Evolutionary conservation across 768 basidiomycete species (phyloP).

Genomic region (Auricularia auricula-judae): DNA sequence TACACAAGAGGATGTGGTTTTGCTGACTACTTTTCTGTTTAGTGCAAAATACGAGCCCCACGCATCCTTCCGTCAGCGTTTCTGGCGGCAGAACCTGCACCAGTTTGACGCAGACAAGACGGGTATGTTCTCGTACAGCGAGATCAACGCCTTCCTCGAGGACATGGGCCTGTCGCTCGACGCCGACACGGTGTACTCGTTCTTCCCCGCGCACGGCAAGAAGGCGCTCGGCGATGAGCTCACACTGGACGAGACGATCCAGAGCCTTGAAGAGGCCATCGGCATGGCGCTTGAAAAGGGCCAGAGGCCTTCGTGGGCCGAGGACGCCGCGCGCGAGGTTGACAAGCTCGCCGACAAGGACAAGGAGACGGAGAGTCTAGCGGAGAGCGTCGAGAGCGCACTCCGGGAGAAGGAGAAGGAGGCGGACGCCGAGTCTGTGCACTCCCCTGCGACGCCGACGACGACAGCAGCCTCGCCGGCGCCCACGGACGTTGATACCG

Average conservation of each 20-base stretch:
- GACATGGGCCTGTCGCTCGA: conserved; percentile 35
- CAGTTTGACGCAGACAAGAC: conserved; percentile 34
- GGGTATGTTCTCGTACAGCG: conserved; percentile 26
- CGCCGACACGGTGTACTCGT: conserved; percentile 26
- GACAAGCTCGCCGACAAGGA: not conserved
- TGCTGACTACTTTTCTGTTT: not conserved
- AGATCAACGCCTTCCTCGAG: conserved; percentile 35
- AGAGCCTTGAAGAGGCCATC: conserved; percentile 26
- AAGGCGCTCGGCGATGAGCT: conserved; percentile 25
- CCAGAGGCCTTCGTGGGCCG: not conserved
- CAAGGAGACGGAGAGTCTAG: not conserved
- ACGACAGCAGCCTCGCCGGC: not conserved
- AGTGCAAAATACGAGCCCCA: conserved; percentile 37
- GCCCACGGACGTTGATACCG: not conserved
- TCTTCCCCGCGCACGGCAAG: conserved; percentile 26
- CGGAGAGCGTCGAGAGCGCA: not conserved
- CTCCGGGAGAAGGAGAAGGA: not conserved
- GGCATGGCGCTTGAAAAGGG: not conserved
- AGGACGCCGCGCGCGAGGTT: not conserved
- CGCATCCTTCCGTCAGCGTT: conserved; percentile 25
- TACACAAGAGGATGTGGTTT: not conserved
- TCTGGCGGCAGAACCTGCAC: conserved; percentile 29
- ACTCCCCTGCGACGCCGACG: not conserved
- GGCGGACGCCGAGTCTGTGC: not conserved
- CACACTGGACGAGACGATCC: conserved; percentile 29